A percentile compares a stretch with the other conserved stretches of the same genome.
These are phyloP conservation scores for Tetrahymena malaccensis DNA, from an alignment of 73 alveolate genomes.

Conservation along the genomic window DNA sequence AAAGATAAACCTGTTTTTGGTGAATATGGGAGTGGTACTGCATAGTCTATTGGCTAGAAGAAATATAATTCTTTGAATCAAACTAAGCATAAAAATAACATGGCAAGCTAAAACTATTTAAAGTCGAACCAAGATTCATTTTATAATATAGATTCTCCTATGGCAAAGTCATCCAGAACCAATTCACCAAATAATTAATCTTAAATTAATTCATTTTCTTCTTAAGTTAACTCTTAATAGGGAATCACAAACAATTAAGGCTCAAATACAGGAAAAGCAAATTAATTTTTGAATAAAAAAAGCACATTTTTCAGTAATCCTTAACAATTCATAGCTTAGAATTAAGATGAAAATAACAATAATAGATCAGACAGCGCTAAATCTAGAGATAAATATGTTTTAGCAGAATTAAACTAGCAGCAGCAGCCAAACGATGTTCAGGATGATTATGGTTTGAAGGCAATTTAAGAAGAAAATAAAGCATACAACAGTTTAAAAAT, in stretches of 20 bases:
- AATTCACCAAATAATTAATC: not conserved
- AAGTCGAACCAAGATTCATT: not conserved
- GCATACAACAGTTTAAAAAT: not conserved
- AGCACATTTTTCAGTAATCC: not conserved
- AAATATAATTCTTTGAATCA: not conserved
- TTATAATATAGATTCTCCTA: not conserved
- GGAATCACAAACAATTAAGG: not conserved
- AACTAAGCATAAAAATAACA: not conserved
- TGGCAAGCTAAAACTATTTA: not conserved
- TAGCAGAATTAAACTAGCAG: not conserved
- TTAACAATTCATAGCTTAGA: not conserved
- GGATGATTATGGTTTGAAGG: not conserved
- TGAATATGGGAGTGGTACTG: not conserved
- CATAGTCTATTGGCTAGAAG: not conserved
- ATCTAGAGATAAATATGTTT: not conserved
- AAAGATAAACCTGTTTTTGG: not conserved
- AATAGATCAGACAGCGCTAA: not conserved
- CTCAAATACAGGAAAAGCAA: not conserved
- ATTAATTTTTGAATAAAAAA: not conserved
- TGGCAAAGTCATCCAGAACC: not conserved
- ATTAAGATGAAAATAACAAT: not conserved
- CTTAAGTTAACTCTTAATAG: not conserved
- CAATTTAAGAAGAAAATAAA: not conserved
- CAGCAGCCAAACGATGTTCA: not conserved
- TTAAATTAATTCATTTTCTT: not conserved